Evolutionary conservation across 805 yeast species (phyloP), one percentile per base, ranked within the genome.

Genomic region (Candida chauliodis): DNA sequence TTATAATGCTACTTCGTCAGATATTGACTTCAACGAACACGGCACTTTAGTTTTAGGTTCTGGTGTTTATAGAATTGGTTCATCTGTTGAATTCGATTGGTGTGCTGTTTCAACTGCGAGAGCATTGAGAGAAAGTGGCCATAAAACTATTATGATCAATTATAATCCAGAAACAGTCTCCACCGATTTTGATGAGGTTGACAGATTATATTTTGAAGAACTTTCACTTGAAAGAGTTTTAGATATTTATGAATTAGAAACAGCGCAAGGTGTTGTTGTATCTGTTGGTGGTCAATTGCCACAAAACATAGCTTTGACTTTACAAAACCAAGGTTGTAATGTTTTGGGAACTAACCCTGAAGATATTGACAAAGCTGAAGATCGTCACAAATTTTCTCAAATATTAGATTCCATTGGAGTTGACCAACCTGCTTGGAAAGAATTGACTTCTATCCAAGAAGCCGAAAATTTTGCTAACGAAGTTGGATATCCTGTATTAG

Each of bases 41-140:
- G 98, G 98, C 57, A 84, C 93, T 44, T 71, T 93, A 79, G 98
- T 91, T 28, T 75, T 91, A 52, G 99, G 98, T 38, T 89, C 97
- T n/a, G 98, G 99, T 72, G 99, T 93, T 36, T 91, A 91, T 78
- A 80, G 99, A 66, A 91, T 91, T 62, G 99, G 99, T 43, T 90
- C 97, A 2, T 89, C 97, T 22, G 99, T 91, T 39, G 99, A 93
- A 70, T 91, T 91, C 56, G 99, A 91, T 66, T 91, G 99, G 99
- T 91, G 99, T 75, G 99, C 98, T 40, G 99, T 91, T 47, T 79
- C 93, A 47, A 85, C 99, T 42, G 96, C 95, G 40, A 81, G 97
- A 61, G 89, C 97, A 30, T 79, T 91, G 53, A 81, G 99, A 63
- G 84, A 79, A 38, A 73, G 79, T 40, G 95, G 95, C 47, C 82